Evolutionary conservation across 1,284 basidiomycete species (phyloP).

Genomic region (Ustilago tritici): DNA sequence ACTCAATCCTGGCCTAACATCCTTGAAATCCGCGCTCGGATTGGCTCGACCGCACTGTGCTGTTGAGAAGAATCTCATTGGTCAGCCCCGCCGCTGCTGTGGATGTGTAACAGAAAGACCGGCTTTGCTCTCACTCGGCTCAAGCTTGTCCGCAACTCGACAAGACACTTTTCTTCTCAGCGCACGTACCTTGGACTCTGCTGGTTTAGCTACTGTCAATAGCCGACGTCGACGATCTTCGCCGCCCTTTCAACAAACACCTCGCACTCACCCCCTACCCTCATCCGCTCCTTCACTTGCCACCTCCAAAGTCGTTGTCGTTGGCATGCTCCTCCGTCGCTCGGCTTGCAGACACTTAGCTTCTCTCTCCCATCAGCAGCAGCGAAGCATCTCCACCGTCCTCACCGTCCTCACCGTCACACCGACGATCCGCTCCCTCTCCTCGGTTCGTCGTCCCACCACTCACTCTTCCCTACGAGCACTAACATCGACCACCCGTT

Average conservation of each 20-base stretch:
- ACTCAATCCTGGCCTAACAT: slow-evolving; percentile 5
- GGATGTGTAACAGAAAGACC: no score
- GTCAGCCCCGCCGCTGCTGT: slow-evolving; percentile 25
- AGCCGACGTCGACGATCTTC: not conserved
- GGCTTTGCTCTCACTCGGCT: slow-evolving; percentile 9
- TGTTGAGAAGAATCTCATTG: slow-evolving; percentile 20
- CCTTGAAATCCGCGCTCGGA: not conserved
- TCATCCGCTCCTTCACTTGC: not conserved
- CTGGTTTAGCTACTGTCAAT: not conserved
- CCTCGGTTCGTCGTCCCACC: slow-evolving; percentile 14
- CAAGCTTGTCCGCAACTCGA: slow-evolving; percentile 11
- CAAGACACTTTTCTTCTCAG: not conserved
- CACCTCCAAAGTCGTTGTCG: slow-evolving; percentile 31
- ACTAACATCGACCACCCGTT: not conserved
- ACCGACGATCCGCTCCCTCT: slow-evolving; percentile 5
- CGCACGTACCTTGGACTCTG: not conserved
- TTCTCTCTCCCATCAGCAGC: slow-evolving; percentile 49
- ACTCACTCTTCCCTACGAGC: not conserved
- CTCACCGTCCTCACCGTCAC: slow-evolving; percentile 10
- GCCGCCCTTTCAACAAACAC: not conserved
- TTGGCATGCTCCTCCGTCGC: slow-evolving; percentile 56
- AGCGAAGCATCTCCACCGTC: slow-evolving; percentile 33
- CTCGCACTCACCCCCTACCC: not conserved
- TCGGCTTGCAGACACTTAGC: slow-evolving; percentile 41
- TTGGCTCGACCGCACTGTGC: slow-evolving; percentile 20